Evolutionary conservation across 208 protist genomes (phyloP), one percentile per base, ranked within the genome.

Genomic region (Strigomonas galati): DNA sequence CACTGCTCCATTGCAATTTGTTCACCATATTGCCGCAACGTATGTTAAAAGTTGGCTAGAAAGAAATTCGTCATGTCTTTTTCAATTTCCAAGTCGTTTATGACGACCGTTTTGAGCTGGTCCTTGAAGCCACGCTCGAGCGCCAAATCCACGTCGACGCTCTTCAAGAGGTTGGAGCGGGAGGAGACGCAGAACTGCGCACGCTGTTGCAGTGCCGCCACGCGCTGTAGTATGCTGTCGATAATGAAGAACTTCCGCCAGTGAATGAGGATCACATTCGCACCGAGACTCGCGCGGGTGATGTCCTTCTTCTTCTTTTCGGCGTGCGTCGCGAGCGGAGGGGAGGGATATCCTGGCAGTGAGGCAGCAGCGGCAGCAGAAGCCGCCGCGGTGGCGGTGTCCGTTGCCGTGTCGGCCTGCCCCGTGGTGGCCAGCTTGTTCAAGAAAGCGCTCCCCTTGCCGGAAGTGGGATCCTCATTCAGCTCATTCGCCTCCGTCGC

Each of bases 201-300:
- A 23, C 59, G 71, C 28, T 49, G 49, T 58, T 89, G 76, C 51
- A 73, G 73, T 3, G 37, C 59, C 26, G 46, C 46, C 23, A 86
- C 52, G 44, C 69, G 62, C 60, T 74, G 51, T 17, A 78, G 37
- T 35, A 85, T 73, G 30, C 75, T 65, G 31, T 85, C 79, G 27
- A 84, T 31, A 12, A 82, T 71, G 54, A 65, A 68, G 43, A 86
- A 72, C 58, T 86, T 86, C 9, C 78, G 64, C 81, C 84, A 90
- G 60, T 90, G 71, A 23, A 90, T 69, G 21, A 86, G 60, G 31
- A 64, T 56, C 21, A 84, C 67, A 6, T 67, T 48, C 0, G 71
- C 52, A 12, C 35, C 46, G 15, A 60, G 56, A 0, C 61, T 65
- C 6, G 49, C 27, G 35, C 61, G 53, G 14, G 53, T 54, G 30